These are phyloP conservation scores for Leccinum disarticulatum DNA, from an alignment of 768 basidiomycete genomes.

Conservation along the genomic window DNA sequence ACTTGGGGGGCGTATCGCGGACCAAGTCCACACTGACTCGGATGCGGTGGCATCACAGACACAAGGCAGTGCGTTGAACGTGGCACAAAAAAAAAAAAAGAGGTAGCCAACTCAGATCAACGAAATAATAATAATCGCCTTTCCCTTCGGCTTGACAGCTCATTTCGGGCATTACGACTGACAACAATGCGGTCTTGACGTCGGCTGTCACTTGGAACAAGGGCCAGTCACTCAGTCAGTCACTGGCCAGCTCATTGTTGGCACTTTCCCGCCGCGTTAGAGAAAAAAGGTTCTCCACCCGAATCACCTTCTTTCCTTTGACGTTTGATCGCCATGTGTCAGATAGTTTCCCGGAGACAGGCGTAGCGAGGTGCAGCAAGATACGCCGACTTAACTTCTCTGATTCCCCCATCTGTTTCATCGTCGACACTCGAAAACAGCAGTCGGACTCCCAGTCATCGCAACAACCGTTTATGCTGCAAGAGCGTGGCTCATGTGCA, in stretches of 20 bases:
- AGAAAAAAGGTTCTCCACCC: slow-evolving; percentile 2
- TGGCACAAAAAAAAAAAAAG: neutral
- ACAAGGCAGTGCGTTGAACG: neutral
- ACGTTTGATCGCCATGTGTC: slow-evolving; percentile 31
- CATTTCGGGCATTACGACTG: slow-evolving; percentile 20
- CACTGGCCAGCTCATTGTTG: slow-evolving; percentile 28
- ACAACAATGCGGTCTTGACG: slow-evolving; percentile 20
- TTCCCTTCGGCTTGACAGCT: slow-evolving; percentile 21
- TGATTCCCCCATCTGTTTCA: slow-evolving; percentile 24
- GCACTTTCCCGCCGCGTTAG: slow-evolving; percentile 13
- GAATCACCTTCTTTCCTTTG: slow-evolving; percentile 15
- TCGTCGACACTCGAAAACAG: slow-evolving; percentile 17
- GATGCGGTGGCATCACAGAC: neutral
- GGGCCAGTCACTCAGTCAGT: slow-evolving; percentile 1
- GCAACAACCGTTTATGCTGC: slow-evolving; percentile 11
- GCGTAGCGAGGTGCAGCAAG: slow-evolving; percentile 22
- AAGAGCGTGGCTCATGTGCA: neutral
- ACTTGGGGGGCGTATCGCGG: neutral
- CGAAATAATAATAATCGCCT: neutral
- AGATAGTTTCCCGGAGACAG: slow-evolving; percentile 15
- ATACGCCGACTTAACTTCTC: slow-evolving; percentile 13
- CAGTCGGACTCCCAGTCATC: slow-evolving; percentile 7
- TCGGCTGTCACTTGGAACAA: slow-evolving; percentile 23
- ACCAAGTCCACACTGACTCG: neutral
- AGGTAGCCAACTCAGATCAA: neutral